Evolutionary conservation across 2,329 filamentous ascomycete species (phyloP), one percentile per base, ranked within the genome.

Genomic region (Chaetoscypha palmicola): DNA sequence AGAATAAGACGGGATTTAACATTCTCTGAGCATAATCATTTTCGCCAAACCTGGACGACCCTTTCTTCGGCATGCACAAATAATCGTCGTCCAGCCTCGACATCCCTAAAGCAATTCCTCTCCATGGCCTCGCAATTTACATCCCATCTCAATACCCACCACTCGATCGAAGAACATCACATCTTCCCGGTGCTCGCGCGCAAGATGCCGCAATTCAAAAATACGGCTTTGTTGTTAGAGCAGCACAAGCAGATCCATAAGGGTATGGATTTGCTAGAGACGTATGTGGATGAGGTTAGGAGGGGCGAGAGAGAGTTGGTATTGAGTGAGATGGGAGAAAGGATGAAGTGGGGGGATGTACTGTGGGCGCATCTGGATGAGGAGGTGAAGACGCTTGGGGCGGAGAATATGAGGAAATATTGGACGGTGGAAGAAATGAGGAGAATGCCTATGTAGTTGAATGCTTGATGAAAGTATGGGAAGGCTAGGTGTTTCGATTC

Each of bases 361-460:
- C 63, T 95, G 38, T 91, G 87, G 85, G 69, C 68, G 58, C 89
- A 95, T 71, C 67, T 95, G 48, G 86, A 92, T 57, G 81, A 90
- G 56, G 89, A 95, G 71, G 88, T 95, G 5, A 68, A 72, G 63
- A 76, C 84, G 53, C 64, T 95, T 23, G 77, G 82, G 2, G 88
- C 88, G 34, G 85, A 92, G 63, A 94, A 91, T 62, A 94, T 95
- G 89, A 73, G 86, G 54, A 78, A 72, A 64, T 89, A 85, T 64
- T 95, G 86, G 86, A 83, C 72, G 0, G 54, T 79, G 48, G 78
- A 86, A 36, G 89, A 95, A 71, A 81, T 95, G 64, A 69, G 65
- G 62, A 65, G 67, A 40, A 72, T 92, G 67, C 79, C 77, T 1
- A 86, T 89, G 68, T 41, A 17, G 19, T n/a, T n/a, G n/a, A n/a